A percentile compares a stretch with the other conserved stretches of the same genome.
phyloP scores from a whole-genome alignment of 2,329 filamentous ascomycete species.

The Chrysoporthe austroafricana region DNA sequence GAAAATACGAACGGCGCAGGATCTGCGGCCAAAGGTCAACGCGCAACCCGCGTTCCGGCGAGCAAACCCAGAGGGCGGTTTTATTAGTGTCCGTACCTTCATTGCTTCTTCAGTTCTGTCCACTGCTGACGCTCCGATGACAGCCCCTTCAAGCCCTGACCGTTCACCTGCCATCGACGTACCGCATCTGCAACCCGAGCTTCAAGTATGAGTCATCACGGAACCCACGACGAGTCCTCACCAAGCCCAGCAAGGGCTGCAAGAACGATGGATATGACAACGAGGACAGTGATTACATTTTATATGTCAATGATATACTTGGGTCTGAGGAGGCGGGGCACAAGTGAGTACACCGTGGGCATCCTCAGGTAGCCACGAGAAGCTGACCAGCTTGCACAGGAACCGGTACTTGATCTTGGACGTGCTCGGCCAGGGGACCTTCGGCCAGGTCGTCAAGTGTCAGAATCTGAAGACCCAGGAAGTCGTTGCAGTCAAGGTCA shows the following conservation, averaged over 20 bases:
- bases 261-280: conserved; percentile 99
- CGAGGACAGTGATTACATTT: conserved; percentile 98
- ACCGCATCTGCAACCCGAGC: conserved; percentile 95
- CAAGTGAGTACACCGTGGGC: conserved; percentile 64
- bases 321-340: conserved; percentile 97
- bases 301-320: conserved; percentile 98
- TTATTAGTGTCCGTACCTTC: conserved; percentile 78
- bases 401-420: conserved; percentile 97
- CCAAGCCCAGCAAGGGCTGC: conserved; percentile 95
- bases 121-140: conserved; percentile 18
- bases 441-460: conserved; percentile 98
- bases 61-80: conserved; percentile 94
- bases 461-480: conserved; percentile 98
- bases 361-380: neutral
- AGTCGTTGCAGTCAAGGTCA: conserved; percentile 97
- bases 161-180: conserved; percentile 88
- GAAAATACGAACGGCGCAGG: conserved; percentile 71
- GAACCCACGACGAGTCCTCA: conserved; percentile 92
- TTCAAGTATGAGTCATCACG: conserved; percentile 99
- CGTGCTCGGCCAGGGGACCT: conserved; percentile 95
- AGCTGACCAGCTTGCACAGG: conserved; percentile 46
- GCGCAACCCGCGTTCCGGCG: conserved; percentile 86
- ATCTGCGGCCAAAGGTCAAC: conserved; percentile 83
- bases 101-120: conserved; percentile 18
- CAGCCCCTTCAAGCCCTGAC: conserved; percentile 95